A percentile compares a stretch with the other conserved stretches of the same genome.
Conservation (phyloP, 257 asterid genomes). For the Echites panduratus region DNA sequence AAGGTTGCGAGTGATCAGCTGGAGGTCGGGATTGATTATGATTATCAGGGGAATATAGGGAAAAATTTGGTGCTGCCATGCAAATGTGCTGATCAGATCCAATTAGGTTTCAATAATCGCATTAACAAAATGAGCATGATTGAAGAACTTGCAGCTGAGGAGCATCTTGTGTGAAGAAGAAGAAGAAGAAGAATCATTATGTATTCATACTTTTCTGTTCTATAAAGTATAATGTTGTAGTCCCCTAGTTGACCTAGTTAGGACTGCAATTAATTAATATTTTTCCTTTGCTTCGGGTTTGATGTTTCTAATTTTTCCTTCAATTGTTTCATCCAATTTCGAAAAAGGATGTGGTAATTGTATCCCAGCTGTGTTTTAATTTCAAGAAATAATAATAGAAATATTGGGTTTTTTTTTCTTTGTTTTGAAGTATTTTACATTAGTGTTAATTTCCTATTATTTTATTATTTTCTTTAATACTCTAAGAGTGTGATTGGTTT, state of each 20-base stretch:
- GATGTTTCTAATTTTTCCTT: background rate
- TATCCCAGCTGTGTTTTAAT: slow-evolving; percentile 12
- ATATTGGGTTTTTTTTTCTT: too few species aligned
- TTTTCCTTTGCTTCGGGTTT: background rate
- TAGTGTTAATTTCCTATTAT: too few species aligned
- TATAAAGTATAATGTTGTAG: too few species aligned
- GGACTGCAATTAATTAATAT: background rate
- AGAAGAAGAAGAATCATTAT: too few species aligned
- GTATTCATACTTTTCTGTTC: too few species aligned
- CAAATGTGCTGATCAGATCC: slow-evolving; percentile 54
- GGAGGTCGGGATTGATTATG: too few species aligned
- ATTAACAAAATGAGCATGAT: slow-evolving; percentile 45
- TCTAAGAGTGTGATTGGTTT: too few species aligned
- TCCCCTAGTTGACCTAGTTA: background rate
- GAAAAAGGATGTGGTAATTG: slow-evolving; percentile 16
- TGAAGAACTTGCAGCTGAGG: slow-evolving; percentile 59
- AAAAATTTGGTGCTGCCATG: slow-evolving; percentile 38
- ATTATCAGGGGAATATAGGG: slow-evolving; percentile 22
- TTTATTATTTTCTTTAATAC: too few species aligned
- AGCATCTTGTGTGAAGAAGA: slow-evolving; percentile 33
- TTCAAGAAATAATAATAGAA: slow-evolving; percentile 22
- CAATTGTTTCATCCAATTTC: slow-evolving; percentile 9
- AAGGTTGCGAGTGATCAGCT: too few species aligned
- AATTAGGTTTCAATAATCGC: slow-evolving; percentile 41
- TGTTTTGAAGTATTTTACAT: too few species aligned